Base-by-base conservation (phyloP, 768 basidiomycete genomes). In the Russula olivacea region DNA sequence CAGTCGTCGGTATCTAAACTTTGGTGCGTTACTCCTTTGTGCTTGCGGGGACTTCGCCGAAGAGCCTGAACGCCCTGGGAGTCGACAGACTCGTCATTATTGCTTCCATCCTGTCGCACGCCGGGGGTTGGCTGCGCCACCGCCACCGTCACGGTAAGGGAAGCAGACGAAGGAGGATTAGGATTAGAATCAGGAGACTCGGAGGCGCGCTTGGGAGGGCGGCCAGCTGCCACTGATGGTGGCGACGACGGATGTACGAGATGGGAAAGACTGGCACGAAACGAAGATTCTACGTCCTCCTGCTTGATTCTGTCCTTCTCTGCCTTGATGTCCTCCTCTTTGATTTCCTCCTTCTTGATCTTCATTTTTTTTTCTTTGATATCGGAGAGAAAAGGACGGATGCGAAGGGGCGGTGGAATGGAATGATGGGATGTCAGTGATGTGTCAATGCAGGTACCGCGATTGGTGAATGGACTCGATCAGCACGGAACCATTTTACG, bases 381-480 rank as follows among this genome's bases (percentile, higher is more conserved):
- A 32, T 28, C 8, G 2, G 9, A 32, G 32, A 32, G 32, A 34
- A 34, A 34, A 11, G 34, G 40, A 15, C 6, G 14, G 17, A 40
- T 4, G 15, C 1, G 3, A 6, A 8, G 19, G 25, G 2, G 25
- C 23, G 52, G 40, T 61, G 52, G 43, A 25, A 47, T 28, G 59
- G 30, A 25, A 38, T 61, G 61, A 61, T 61, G 61, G 48, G 49
- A 61, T 50, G 61, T 50, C 45, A 55, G 21, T 3, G 21, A 45
- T n/a, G 5, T 48, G 47, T 48, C 36, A 36, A 36, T 11, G n/a
- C n/a, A 3, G 3, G 3, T 36, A 12, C 36, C 36, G 34, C 34
- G 34, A 34, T 34, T 34, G 9, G 34, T 1, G 10, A 30, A 1
- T 34, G 10, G 34, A 34, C 12, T 36, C 14, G 21, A 40, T 23